These are phyloP conservation scores for Quaeritorhiza haematococci DNA, from an alignment of 371 early-diverging fungal genomes.

Conservation along the genomic window DNA sequence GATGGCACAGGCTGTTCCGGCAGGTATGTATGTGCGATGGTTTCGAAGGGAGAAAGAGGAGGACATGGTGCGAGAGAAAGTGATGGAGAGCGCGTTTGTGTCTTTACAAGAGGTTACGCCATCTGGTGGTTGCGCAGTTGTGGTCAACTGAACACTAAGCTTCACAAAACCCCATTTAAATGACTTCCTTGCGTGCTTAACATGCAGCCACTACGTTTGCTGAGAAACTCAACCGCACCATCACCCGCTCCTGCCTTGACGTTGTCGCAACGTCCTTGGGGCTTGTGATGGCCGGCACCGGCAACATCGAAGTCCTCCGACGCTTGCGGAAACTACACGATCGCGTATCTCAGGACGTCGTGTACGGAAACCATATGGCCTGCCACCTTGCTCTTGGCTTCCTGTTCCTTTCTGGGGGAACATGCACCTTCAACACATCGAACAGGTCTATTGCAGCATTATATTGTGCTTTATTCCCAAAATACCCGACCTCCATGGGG, in stretches of 20 bases:
- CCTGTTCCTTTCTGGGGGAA: conserved; percentile 75
- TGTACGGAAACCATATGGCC: conserved; percentile 82
- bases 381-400: conserved; percentile 79
- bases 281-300: conserved; percentile 80
- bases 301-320: conserved; percentile 54
- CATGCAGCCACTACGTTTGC: conserved; percentile 39
- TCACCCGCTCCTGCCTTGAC: conserved; percentile 59
- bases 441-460: conserved; percentile 67
- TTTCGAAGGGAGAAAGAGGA: not conserved
- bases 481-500: conserved; percentile 56
- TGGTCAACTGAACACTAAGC: too few species aligned
- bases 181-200: not conserved
- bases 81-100: not conserved
- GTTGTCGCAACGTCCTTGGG: conserved; percentile 59
- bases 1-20: conserved; percentile 24
- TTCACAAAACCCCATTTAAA: conserved; percentile 7
- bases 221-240: conserved; percentile 49
- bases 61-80: not conserved
- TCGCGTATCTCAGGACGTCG: conserved; percentile 34
- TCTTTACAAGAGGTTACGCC: too few species aligned
- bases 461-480: conserved; percentile 71
- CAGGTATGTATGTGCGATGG: conserved; percentile 32
- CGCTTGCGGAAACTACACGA: conserved; percentile 53
- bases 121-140: too few species aligned
- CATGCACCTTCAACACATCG: conserved; percentile 64